Base-by-base conservation (phyloP, 2,329 filamentous ascomycete species). In the Phialocephala subalpina region DNA sequence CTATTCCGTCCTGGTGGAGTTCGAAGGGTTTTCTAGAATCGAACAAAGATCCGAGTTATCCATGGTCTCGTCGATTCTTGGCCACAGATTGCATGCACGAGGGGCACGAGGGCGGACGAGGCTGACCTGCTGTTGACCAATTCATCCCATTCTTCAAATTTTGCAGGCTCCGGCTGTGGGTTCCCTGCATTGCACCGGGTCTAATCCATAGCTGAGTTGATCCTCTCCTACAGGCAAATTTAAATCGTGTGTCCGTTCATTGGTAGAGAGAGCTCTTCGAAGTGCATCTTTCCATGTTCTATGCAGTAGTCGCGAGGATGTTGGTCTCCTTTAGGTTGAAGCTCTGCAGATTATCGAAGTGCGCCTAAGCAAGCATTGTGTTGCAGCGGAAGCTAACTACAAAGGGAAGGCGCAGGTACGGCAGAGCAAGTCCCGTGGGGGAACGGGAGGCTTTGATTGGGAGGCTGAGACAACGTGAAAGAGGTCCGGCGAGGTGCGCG, bases 1-100 rank as follows among this genome's bases (percentile, higher is more conserved):
- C 18, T 53, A 7, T 53, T 53, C 25, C 27, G 22, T 53, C 25
- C 49, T 7, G 18, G 49, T 53, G 49, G 49, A 18, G 12, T 18
- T 27, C 14, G 49, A 49, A 53, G 49, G 49, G 27, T 6, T 53
- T 14, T 33, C 49, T 53, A 27, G 49, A 53, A 7, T 33, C 25
- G 27, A 16, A 8, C 22, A 27, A 3, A 4, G 49, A 27, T 56
- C 65, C 63, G 63, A 64, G 25, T 56, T 70, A 70, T 56, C 69
- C 66, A 66, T 64, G 25, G 16, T 29, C 4, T 5, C 45, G 27
- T 67, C 65, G 27, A 47, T 65, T 71, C 60, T 47, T 67, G 42
- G 60, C 71, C 71, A 73, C 36, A 70, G 65, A 27, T 67, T 65
- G 36, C 47, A 67, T 8, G 55, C 55, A 57, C 55, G 55, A 57